These are phyloP conservation scores for Curvularia sp. DNA, from an alignment of 2,329 filamentous ascomycete species.

Conservation along the genomic window DNA sequence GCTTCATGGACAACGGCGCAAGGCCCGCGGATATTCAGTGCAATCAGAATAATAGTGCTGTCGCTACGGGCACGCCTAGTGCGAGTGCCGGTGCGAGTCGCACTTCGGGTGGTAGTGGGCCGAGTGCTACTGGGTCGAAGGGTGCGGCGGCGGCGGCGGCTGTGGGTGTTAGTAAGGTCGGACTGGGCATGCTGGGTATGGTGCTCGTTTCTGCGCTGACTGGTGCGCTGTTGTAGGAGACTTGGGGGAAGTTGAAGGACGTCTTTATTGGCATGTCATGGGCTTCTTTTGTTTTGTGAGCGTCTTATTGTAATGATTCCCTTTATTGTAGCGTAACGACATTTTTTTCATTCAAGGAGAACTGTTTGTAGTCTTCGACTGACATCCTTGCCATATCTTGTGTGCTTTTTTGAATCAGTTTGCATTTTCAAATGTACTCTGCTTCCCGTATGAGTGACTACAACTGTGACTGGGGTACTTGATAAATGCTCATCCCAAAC, in stretches of 20 bases:
- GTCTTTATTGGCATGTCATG: too few relatives aligned
- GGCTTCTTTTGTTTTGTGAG: background rate
- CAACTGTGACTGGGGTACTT: background rate
- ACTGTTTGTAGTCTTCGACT: background rate
- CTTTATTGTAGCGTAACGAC: background rate
- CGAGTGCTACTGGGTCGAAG: constrained; percentile 9
- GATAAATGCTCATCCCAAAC: background rate
- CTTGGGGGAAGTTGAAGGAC: background rate
- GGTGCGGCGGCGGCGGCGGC: constrained; percentile 26
- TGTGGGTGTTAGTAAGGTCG: constrained; percentile 38
- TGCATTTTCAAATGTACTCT: background rate
- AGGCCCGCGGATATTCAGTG: constrained; percentile 34
- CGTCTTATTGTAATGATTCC: background rate
- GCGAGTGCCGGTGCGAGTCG: constrained; percentile 21
- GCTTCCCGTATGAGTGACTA: background rate
- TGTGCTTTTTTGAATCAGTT: background rate
- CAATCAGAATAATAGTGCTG: constrained; percentile 35
- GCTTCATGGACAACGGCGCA: constrained; percentile 39
- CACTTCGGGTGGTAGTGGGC: constrained; percentile 5
- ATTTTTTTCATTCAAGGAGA: background rate
- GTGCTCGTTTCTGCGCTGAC: constrained; percentile 36
- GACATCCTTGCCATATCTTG: background rate
- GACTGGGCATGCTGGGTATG: constrained; percentile 40
- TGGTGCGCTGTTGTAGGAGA: constrained; percentile 36
- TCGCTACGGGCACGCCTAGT: constrained; percentile 35